Conservation (phyloP, 2,329 filamentous ascomycete species). For the Polychaeton citri region DNA sequence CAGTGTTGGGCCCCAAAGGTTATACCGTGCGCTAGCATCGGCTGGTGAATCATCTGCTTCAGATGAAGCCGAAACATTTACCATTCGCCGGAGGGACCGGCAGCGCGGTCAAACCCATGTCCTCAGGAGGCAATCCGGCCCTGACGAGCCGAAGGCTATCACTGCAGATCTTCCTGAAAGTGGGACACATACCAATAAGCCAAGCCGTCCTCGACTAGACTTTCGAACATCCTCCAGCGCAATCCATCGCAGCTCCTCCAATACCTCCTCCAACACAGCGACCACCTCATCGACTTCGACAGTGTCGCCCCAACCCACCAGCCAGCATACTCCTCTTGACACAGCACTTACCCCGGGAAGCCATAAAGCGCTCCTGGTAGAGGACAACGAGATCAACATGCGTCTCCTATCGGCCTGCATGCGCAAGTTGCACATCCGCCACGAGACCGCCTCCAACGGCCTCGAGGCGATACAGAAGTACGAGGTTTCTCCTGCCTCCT, state of each 20-base stretch:
- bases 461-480: conserved; percentile 7
- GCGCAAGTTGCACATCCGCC: conserved; percentile 7
- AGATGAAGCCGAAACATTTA: not conserved
- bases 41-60: not conserved
- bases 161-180: no score
- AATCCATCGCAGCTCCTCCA: no score
- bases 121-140: no score
- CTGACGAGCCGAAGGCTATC: no score
- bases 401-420: conserved; percentile 12
- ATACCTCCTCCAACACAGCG: not conserved
- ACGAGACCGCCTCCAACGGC: conserved; percentile 8
- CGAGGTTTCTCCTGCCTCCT: conserved; percentile 1
- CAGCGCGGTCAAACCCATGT: not conserved
- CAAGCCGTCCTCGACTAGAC: no score
- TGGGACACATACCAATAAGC: no score
- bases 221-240: no score
- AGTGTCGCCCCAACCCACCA: not conserved
- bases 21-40: conserved; percentile 5
- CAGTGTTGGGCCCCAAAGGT: conserved; percentile 11
- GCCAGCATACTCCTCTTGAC: not conserved
- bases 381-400: conserved; percentile 22
- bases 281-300: not conserved
- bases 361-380: conserved; percentile 17
- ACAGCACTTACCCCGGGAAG: not conserved
- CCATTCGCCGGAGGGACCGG: not conserved